A percentile compares a stretch with the other conserved stretches of the same genome.
phyloP scores from a whole-genome alignment of 768 basidiomycete species.

The Hygrocybe punicea region DNA sequence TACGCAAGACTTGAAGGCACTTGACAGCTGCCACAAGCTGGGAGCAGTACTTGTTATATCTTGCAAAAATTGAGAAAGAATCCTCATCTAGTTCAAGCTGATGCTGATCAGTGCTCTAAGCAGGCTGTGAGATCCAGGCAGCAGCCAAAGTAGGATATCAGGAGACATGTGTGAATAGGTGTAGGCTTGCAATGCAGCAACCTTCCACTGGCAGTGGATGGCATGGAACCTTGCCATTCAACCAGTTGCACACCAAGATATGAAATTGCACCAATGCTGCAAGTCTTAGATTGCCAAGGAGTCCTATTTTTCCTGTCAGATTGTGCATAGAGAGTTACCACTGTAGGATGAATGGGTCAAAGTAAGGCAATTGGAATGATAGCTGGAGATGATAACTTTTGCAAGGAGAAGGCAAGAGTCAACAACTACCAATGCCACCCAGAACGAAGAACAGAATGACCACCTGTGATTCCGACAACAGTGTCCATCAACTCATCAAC shows the following conservation, averaged over 20 bases:
- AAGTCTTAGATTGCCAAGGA: conserved; percentile 6
- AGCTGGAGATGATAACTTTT: neutral
- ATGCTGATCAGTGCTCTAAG: no score
- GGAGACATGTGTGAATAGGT: neutral
- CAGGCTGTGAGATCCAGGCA: no score
- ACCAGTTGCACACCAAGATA: conserved; percentile 9
- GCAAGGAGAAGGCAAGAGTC: neutral
- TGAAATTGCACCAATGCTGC: conserved; percentile 7
- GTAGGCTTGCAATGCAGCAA: neutral
- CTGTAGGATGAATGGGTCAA: neutral
- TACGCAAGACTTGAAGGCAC: no score
- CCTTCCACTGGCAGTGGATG: neutral
- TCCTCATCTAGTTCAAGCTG: no score
- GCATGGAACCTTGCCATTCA: neutral
- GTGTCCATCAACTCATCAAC: no score
- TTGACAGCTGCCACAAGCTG: no score
- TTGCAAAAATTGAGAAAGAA: no score
- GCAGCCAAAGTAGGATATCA: neutral
- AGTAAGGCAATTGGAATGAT: neutral
- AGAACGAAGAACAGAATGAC: no score
- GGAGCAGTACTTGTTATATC: no score
- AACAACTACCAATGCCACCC: neutral
- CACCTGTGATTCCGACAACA: no score
- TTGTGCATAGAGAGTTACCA: conserved; percentile 6
- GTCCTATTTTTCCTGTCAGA: conserved; percentile 8